Percentiles rank a stretch among this genome's conserved stretches.
phyloP scores from a whole-genome alignment of 140 eudicot species.

The Erigeron philadelphicus region DNA sequence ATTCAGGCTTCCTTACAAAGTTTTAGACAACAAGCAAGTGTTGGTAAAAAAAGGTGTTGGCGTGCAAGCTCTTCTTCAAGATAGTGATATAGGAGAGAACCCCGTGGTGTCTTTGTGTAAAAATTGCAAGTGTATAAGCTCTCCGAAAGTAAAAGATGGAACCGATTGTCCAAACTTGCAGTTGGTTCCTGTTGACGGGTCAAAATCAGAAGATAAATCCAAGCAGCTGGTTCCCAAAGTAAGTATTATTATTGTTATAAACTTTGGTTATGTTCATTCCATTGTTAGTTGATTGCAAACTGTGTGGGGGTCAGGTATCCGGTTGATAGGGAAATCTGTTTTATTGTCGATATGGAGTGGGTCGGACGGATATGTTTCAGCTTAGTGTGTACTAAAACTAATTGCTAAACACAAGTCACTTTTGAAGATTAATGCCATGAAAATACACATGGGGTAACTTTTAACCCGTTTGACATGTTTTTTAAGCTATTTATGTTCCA shows the following conservation, averaged over 20 bases:
- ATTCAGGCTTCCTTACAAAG: slow-evolving; percentile 63
- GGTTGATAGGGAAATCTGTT: not conserved
- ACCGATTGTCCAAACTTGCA: slow-evolving; percentile 48
- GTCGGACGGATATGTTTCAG: not conserved
- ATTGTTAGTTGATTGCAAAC: not conserved
- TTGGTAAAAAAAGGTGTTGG: slow-evolving; percentile 59
- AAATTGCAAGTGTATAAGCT: slow-evolving; percentile 51
- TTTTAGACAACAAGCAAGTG: slow-evolving; percentile 43
- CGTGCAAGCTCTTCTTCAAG: slow-evolving; percentile 53
- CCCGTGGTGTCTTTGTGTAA: slow-evolving; percentile 36
- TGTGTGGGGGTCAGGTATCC: not conserved
- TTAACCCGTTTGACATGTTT: not conserved
- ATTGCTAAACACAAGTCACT: not conserved
- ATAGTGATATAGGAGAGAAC: slow-evolving; percentile 32
- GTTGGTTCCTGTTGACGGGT: slow-evolving; percentile 50
- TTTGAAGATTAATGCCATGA: not conserved
- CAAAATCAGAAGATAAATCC: slow-evolving; percentile 42
- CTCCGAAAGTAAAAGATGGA: slow-evolving; percentile 36
- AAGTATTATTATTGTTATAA: slow-evolving; percentile 23
- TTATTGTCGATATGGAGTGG: not conserved
- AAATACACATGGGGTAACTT: not conserved
- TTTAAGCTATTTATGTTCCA: too few relatives aligned
- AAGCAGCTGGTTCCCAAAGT: slow-evolving; percentile 77
- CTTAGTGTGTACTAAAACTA: not conserved
- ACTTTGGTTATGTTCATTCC: slow-evolving; percentile 11